Evolutionary conservation across 495 filamentous ascomycete species (phyloP).

Genomic region (Lentithecium fluviatile): DNA sequence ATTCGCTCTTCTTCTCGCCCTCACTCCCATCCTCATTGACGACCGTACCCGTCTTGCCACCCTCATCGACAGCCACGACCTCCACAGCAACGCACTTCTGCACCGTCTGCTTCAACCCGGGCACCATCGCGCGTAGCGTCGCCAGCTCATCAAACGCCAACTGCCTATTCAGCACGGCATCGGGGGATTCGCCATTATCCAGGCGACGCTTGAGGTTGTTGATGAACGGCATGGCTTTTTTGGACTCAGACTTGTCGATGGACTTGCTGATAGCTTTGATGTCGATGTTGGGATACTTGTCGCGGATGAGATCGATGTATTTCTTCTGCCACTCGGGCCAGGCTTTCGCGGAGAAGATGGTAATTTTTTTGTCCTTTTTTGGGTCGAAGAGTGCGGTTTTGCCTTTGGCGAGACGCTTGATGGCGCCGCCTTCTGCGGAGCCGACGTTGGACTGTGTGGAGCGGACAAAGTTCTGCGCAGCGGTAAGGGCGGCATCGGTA

Average conservation of each 20-base stretch:
- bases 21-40: conserved; percentile 70
- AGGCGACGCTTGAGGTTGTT: conserved; percentile 82
- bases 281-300: conserved; percentile 62
- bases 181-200: conserved; percentile 55
- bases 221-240: conserved; percentile 97
- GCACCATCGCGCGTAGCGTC: conserved; percentile 50
- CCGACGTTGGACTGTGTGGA: conserved; percentile 74
- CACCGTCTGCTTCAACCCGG: conserved; percentile 44
- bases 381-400: conserved; percentile 80
- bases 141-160: conserved; percentile 81
- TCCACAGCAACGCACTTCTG: conserved; percentile 42
- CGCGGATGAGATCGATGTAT: conserved; percentile 78
- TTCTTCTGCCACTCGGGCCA: conserved; percentile 89
- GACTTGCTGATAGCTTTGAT: conserved; percentile 76
- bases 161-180: conserved; percentile 74
- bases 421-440: conserved; percentile 74
- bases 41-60: conserved; percentile 39
- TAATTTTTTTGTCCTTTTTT: conserved; percentile 85
- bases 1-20: conserved; percentile 57
- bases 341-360: conserved; percentile 72
- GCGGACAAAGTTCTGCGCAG: conserved; percentile 78
- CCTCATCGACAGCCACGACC: conserved; percentile 45
- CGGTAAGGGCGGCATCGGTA: conserved; percentile 61
- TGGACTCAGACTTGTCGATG: conserved; percentile 81
- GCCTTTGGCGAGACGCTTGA: conserved; percentile 86